phyloP scores from a whole-genome alignment of 192 early-diverging fungal genomes.

The Lobosporangium transversale region DNA sequence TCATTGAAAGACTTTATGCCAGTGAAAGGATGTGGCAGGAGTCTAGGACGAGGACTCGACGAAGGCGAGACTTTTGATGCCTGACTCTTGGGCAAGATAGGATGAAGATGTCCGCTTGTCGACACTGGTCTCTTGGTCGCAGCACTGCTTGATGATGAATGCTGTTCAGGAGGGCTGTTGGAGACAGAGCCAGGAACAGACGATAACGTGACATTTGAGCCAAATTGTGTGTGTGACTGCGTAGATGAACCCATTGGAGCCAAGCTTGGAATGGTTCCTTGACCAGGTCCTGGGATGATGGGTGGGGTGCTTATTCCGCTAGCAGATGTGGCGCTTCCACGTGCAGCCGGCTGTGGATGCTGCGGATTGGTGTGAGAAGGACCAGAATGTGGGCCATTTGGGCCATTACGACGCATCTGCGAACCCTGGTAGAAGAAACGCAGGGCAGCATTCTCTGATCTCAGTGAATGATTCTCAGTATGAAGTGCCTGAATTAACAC shows the following conservation, averaged over 20 bases:
- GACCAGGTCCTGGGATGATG: conserved; percentile 47
- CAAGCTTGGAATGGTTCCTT: conserved; percentile 40
- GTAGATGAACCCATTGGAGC: not conserved
- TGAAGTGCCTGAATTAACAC: conserved; percentile 21
- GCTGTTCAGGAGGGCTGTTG: conserved; percentile 43
- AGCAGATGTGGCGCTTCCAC: not conserved
- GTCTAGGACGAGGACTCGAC: conserved; percentile 34
- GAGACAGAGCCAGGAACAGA: conserved; percentile 29
- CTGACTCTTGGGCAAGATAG: conserved; percentile 41
- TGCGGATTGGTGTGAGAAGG: not conserved
- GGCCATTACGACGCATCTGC: conserved; percentile 38
- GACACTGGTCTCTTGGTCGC: conserved; percentile 31
- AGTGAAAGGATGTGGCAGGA: conserved; percentile 25
- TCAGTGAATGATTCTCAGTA: conserved; percentile 43
- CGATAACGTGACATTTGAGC: not conserved
- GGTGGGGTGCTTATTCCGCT: conserved; percentile 33
- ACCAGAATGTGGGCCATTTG: conserved; percentile 6
- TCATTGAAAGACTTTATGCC: conserved; percentile 27
- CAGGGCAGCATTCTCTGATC: conserved; percentile 45
- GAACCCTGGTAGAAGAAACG: conserved; percentile 53
- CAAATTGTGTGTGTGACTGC: not conserved
- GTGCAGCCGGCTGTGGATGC: conserved; percentile 1
- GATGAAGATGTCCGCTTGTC: conserved; percentile 27
- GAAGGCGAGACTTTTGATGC: conserved; percentile 25
- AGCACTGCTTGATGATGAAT: conserved; percentile 1